Percentiles rank a stretch among this genome's conserved stretches.
phyloP scores from a whole-genome alignment of 208 protist genomes.

The Ichthyophonus hoferi region DNA sequence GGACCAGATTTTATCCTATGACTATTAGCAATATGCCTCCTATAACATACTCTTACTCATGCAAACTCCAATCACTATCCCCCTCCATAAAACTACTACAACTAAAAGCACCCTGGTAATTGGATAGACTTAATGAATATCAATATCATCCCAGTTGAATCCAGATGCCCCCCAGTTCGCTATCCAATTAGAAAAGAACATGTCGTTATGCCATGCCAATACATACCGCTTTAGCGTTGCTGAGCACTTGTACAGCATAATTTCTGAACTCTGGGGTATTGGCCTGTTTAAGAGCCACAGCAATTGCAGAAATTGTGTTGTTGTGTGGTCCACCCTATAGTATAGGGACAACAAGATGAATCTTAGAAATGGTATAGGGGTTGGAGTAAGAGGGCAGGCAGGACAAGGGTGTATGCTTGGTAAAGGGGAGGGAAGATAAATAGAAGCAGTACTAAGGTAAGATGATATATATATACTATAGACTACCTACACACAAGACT shows the following conservation, averaged over 20 bases:
- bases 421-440: neutral
- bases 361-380: too few relatives aligned
- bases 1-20: too few relatives aligned
- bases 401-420: neutral
- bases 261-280: conserved; percentile 78
- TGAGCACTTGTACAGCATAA: conserved; percentile 66
- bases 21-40: too few relatives aligned
- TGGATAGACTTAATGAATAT: too few relatives aligned
- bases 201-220: too few relatives aligned
- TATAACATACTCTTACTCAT: too few relatives aligned
- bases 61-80: too few relatives aligned
- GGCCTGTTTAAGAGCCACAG: conserved; percentile 88
- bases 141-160: too few relatives aligned
- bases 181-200: too few relatives aligned
- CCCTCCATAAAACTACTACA: too few relatives aligned
- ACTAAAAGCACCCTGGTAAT: too few relatives aligned
- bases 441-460: neutral
- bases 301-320: conserved; percentile 91
- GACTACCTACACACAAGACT: neutral
- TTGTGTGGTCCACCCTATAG: conserved; percentile 95
- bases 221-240: neutral
- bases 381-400: neutral
- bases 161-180: too few relatives aligned
- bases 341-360: conserved; percentile 8
- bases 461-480: neutral